Evolutionary conservation across 192 early-diverging fungal genomes (phyloP), one percentile per base, ranked within the genome.

Genomic region (Radiomyces spectabilis): DNA sequence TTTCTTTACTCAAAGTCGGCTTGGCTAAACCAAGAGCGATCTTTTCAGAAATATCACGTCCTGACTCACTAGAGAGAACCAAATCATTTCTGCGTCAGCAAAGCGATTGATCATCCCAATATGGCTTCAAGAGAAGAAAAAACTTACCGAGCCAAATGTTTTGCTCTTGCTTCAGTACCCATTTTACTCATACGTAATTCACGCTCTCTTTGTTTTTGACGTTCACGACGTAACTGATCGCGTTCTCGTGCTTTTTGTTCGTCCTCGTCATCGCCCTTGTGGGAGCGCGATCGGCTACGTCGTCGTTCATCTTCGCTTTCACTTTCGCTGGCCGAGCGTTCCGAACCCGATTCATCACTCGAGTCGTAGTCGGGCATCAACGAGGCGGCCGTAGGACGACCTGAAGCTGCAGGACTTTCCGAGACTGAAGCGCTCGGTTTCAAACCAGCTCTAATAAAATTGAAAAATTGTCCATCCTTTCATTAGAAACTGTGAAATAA

Each of bases 21-120:
- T 95, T 90, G 21, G 94, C 95, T 49, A 97, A 71, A 19, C 97
- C 97, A 43, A 99, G 78, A 0, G 97, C 97, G 47, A 99, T 89
- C 68, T 95, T 98, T 74, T 99, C 97, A 0, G 95, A 98, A 49
- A 99, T 93, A 76, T 99, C 97, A 63, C 97, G 84, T 2, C 84
- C 83, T 61, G 88, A 80, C 25, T 78, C 63, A 29, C 85, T 91
- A n/a, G n/a, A 66, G 39, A 29, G 41, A 9, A 41, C 51, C 19
- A 45, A 31, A 33, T 5, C 0, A 47, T 41, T 22, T 19, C 4
- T 41, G 1, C 40, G n/a, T n/a, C n/a, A n/a, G n/a, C n/a, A n/a
- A n/a, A n/a, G n/a, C n/a, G n/a, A n/a, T n/a, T n/a, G n/a, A n/a
- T n/a, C n/a, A n/a, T n/a, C n/a, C n/a, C n/a, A n/a, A n/a, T n/a